These are phyloP conservation scores for Pestalotiopsis sp. DNA, from an alignment of 2,329 filamentous ascomycete species.

Conservation along the genomic window DNA sequence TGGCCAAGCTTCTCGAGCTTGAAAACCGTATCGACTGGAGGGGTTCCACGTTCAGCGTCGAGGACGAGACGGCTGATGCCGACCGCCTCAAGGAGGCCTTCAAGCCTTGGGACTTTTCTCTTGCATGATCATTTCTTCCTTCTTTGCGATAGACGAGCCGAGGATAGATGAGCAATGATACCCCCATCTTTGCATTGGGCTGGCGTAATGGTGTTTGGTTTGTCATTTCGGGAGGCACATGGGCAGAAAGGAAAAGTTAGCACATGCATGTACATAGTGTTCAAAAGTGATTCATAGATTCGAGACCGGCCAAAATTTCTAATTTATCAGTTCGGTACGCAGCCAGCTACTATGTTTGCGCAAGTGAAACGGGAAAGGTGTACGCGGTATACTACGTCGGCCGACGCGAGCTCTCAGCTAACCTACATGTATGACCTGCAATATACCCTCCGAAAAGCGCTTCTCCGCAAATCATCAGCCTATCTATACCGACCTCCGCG, in stretches of 20 bases:
- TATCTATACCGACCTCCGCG: background rate
- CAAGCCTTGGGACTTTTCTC: slow-evolving; percentile 84
- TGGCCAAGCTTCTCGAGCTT: slow-evolving; percentile 84
- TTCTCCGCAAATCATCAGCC: background rate
- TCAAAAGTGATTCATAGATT: too few species aligned
- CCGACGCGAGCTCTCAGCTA: too few species aligned
- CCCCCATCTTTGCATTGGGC: slow-evolving; percentile 7
- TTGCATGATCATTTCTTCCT: slow-evolving; percentile 6
- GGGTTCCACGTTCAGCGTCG: slow-evolving; percentile 75
- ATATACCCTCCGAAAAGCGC: too few species aligned
- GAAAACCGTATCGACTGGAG: slow-evolving; percentile 83
- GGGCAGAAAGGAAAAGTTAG: too few species aligned
- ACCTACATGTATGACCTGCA: too few species aligned
- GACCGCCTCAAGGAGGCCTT: slow-evolving; percentile 81
- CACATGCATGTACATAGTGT: too few species aligned
- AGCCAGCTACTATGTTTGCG: too few species aligned
- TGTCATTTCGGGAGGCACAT: background rate
- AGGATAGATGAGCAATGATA: slow-evolving; percentile 6
- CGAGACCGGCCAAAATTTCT: too few species aligned
- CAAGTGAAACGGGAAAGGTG: too few species aligned
- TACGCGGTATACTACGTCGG: too few species aligned
- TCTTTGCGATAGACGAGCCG: background rate
- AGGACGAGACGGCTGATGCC: slow-evolving; percentile 80
- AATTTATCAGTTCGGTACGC: too few species aligned
- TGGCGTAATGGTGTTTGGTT: slow-evolving; percentile 2